Evolutionary conservation across 805 yeast species (phyloP), one percentile per base, ranked within the genome.

Genomic region (Saccharomycopsis sp.): DNA sequence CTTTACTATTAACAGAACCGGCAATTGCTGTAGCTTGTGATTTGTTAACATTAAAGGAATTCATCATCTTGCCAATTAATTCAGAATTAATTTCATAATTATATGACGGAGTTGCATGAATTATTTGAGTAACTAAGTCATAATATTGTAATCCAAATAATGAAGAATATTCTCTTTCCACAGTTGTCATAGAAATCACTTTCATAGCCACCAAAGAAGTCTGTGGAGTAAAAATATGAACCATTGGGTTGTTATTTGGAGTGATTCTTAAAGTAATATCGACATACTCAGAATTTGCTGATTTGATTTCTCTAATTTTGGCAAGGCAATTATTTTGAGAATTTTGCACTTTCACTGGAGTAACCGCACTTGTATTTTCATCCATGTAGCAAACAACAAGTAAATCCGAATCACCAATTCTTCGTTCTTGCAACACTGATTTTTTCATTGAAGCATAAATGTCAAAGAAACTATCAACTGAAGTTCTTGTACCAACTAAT

Each of bases 21-120:
- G 81, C 70, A 47, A 93, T 85, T 0, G 98, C 98, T 24, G 65
- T 70, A 0, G 97, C 97, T 63, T 93, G 99, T 0, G 98, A 90
- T 22, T 73, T 71, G 63, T 94, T 93, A 29, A 89, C 83, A 17
- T 72, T 67, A 53, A 77, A 82, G 7, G 68, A 58, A 4, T 56
- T 54, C 45, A 73, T 72, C 43, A 81, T 70, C 17, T 61, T 56
- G 1, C 57, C 53, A 4, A 79, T 57, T 16, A 70, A 71, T 2
- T 59, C 62, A 0, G 51, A 38, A 16, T 70, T 68, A 7, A 72
- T 54, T 1, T 50, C 52, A 1, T 55, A 53, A 1, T 77, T 70
- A 2, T 56, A 52, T 2, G 75, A 66, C 0, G 96, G 88, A 36
- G 62, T 60, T 0, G 94, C 97, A 7, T 65, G 57, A 7, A 88